Conservation (phyloP, 805 yeast species). For the Candida endomychidarum region DNA sequence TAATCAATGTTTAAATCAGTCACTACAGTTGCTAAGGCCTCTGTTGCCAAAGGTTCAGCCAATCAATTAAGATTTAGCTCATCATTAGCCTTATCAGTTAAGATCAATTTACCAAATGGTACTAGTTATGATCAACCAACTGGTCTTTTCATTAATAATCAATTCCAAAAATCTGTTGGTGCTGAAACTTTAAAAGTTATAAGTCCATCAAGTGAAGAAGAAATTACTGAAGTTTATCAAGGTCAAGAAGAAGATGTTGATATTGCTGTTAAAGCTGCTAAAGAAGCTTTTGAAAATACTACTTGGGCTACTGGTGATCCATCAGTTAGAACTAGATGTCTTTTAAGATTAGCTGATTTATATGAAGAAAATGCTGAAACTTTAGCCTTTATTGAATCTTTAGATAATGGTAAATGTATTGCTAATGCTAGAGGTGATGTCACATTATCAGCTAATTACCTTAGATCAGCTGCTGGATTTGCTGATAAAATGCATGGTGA, state of each 20-base stretch:
- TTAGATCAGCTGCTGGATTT: constrained; percentile 88
- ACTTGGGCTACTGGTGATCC: constrained; percentile 73
- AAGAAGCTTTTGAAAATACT: constrained; percentile 62
- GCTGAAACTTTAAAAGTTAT: constrained; percentile 61
- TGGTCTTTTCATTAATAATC: constrained; percentile 86
- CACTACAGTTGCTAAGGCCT: constrained; percentile 1
- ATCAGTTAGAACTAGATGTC: constrained; percentile 57
- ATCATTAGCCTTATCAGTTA: constrained; percentile 38
- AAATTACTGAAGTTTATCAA: constrained; percentile 66
- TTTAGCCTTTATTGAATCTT: constrained; percentile 77
- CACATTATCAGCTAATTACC: constrained; percentile 61
- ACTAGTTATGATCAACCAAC: constrained; percentile 73
- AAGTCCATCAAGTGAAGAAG: constrained; percentile 71
- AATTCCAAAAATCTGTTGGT: constrained; percentile 61
- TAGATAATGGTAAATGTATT: constrained; percentile 87
- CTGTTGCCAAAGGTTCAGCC: constrained; percentile 3
- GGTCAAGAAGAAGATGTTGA: constrained; percentile 81
- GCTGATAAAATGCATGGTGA: constrained; percentile 85
- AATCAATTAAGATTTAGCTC: constrained; percentile 26
- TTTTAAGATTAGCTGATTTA: constrained; percentile 73
- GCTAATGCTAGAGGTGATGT: constrained; percentile 73
- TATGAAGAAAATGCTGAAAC: constrained; percentile 70
- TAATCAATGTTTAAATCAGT: constrained; percentile 6
- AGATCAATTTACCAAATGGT: constrained; percentile 71
- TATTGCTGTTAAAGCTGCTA: constrained; percentile 82